Base-by-base conservation (phyloP, 1,284 basidiomycete species). In the Ganoderma resinaceum region DNA sequence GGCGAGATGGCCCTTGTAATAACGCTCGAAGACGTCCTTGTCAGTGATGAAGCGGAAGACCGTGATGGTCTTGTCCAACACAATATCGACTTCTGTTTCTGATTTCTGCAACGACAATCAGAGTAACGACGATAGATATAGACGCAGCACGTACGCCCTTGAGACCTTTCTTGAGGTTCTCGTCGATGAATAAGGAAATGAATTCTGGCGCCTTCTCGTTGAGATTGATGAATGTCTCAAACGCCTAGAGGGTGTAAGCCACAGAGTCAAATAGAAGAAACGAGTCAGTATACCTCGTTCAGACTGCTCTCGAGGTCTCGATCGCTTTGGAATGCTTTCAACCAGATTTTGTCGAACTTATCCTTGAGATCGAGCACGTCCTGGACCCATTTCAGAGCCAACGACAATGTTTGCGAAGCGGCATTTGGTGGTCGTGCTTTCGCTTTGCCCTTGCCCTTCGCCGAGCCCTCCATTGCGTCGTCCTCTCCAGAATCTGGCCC, bases 21-120 rank as follows among this genome's bases (percentile, higher is more conserved):
- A 99, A 31, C 95, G 89, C 81, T 99, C 98, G 77, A 99, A 99
- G 29, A 97, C 90, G 78, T 99, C 98, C 82, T 99, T 99, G 80
- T 99, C 97, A 11, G 91, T 87, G 69, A 99, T 86, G 82, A 92
- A 99, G 66, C 98, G 89, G 89, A 99, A 99, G 33, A 99, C 88
- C 2, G 91, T 94, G 78, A 99, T 97, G 0, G 97, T 98, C 82
- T 97, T 98, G 77, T 98, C 95, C 67, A 99, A 83, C 4, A 98
- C 89, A 40, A 78, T 79, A 74, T 99, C 97, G 58, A 99, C 91
- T 77, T 99, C 98, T 40, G 87, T 86, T 67, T 99, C 98, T 18
- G 94, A 91, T 95, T 98, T 98, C 96, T 98, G 74, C 2, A 40
- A 35, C 12, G 37, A 58, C 42, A 49, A 33, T 38, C 18, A 52